A percentile compares a stretch with the other conserved stretches of the same genome.
phyloP scores from a whole-genome alignment of 495 filamentous ascomycete genomes.

The Daldinia loculata region DNA sequence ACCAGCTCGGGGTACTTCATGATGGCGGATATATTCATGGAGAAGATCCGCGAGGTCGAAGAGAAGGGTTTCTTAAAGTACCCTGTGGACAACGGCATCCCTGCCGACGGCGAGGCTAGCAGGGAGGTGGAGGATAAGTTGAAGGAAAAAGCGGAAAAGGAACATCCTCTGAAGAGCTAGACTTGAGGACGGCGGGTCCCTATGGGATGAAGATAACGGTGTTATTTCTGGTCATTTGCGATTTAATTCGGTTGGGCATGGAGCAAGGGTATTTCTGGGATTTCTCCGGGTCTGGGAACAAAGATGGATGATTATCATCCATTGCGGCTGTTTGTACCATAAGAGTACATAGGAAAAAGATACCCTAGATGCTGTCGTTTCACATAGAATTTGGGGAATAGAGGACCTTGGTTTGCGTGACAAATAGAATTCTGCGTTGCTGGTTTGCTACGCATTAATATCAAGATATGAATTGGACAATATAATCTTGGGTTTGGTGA shows the following conservation, averaged over 20 bases:
- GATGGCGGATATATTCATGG: slow-evolving; percentile 56
- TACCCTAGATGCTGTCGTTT: not conserved
- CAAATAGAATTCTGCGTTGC: not conserved
- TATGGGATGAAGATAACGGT: not conserved
- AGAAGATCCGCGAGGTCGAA: slow-evolving; percentile 48
- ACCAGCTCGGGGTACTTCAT: slow-evolving; percentile 56
- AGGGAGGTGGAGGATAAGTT: slow-evolving; percentile 41
- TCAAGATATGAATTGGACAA: not conserved
- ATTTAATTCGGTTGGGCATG: not conserved
- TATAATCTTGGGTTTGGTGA: not conserved
- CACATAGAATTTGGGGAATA: not conserved
- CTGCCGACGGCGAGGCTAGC: slow-evolving; percentile 39
- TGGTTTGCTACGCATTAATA: not conserved
- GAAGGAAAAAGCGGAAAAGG: slow-evolving; percentile 34
- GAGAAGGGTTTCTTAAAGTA: slow-evolving; percentile 46
- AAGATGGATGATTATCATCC: not conserved
- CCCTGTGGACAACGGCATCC: slow-evolving; percentile 45
- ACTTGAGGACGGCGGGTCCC: not conserved
- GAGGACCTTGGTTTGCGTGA: not conserved
- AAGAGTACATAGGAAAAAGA: slow-evolving; percentile 1
- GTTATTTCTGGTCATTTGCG: not conserved
- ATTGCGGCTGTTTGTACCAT: not conserved
- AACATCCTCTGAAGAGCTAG: slow-evolving; percentile 35
- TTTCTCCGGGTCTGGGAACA: not conserved
- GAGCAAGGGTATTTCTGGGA: not conserved